These are phyloP conservation scores for Penicillium sp. DNA, from an alignment of 2,329 filamentous ascomycete genomes.

Conservation along the genomic window DNA sequence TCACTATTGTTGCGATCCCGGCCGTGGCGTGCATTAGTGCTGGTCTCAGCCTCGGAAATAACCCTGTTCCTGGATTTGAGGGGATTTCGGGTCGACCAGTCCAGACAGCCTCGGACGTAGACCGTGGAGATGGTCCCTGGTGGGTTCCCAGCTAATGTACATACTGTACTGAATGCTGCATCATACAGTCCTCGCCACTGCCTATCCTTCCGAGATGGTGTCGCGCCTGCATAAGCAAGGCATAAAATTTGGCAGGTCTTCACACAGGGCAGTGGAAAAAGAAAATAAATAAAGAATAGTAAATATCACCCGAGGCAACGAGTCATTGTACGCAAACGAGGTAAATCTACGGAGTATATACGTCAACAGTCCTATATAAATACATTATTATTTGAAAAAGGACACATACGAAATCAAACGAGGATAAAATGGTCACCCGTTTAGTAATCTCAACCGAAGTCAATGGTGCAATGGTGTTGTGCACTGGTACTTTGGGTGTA, in stretches of 20 bases:
- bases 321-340: background rate
- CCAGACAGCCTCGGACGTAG: background rate
- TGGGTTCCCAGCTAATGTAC: background rate
- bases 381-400: background rate
- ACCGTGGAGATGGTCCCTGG: conserved; percentile 2
- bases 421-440: background rate
- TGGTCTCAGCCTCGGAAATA: background rate
- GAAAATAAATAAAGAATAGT: background rate
- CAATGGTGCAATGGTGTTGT: background rate
- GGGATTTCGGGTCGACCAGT: background rate
- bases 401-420: background rate
- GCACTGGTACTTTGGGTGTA: background rate
- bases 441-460: background rate
- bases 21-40: conserved; percentile 18
- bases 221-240: background rate
- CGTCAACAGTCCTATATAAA: background rate
- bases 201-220: background rate
- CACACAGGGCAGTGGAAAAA: background rate
- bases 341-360: background rate
- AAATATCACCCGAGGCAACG: background rate
- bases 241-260: background rate
- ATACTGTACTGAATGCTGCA: too few relatives aligned
- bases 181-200: background rate
- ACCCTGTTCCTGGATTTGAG: background rate
- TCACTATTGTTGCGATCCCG: conserved; percentile 10